Conservation (phyloP, 257 asterid species). For the Scutellaria galericulata region DNA sequence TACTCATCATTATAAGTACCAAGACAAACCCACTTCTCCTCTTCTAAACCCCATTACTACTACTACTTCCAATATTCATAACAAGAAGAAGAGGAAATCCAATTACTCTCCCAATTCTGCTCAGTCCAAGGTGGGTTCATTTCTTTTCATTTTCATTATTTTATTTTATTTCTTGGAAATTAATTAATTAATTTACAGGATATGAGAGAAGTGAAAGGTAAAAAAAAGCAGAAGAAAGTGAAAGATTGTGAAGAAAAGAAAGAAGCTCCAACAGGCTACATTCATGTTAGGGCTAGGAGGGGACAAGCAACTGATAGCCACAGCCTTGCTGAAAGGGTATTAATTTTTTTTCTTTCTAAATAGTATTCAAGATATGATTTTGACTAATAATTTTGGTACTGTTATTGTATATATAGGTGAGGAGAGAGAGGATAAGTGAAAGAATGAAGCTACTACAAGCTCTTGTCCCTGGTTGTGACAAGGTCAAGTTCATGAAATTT, state of each 20-base stretch:
- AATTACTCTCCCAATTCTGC: constrained; percentile 48
- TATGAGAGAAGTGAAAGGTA: constrained; percentile 43
- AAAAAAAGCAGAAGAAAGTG: constrained; percentile 51
- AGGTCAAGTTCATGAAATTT: constrained; percentile 49
- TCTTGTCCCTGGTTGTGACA: constrained; percentile 90
- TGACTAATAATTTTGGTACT: not conserved
- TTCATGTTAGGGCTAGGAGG: constrained; percentile 91
- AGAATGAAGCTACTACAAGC: constrained; percentile 81
- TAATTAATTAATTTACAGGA: constrained; percentile 31
- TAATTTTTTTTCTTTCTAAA: not conserved
- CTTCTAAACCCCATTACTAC: not conserved
- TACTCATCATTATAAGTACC: not conserved
- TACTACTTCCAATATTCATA: not conserved
- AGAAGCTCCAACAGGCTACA: constrained; percentile 51
- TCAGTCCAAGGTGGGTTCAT: constrained; percentile 55
- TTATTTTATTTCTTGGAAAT: too few species aligned
- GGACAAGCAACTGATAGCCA: constrained; percentile 94
- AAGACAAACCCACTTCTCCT: not conserved
- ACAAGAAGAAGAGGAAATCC: constrained; percentile 58
- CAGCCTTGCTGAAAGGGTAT: constrained; percentile 91
- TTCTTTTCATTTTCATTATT: too few species aligned
- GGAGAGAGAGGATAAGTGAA: constrained; percentile 88
- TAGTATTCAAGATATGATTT: not conserved
- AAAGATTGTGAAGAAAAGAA: constrained; percentile 42
- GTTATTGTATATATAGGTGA: constrained; percentile 46